phyloP scores from a whole-genome alignment of 345 rosid genomes.

The Populus simonii region DNA sequence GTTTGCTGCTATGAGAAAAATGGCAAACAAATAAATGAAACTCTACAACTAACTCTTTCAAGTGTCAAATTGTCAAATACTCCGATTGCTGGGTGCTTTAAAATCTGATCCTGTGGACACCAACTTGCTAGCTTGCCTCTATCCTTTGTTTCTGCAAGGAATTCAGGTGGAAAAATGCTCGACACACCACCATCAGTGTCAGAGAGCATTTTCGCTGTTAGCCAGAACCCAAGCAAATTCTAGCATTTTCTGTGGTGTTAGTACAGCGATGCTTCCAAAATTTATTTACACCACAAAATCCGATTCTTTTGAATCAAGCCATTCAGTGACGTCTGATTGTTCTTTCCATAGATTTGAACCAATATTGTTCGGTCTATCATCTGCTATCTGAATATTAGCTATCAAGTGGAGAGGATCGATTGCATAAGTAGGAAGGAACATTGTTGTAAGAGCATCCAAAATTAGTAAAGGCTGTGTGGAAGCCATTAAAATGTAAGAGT shows the following conservation, averaged over 20 bases:
- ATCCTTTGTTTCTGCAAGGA: background rate
- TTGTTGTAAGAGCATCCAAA: no score
- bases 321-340: background rate
- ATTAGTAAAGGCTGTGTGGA: constrained; percentile 16
- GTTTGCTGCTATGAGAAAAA: background rate
- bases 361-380: no score
- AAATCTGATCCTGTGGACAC: constrained; percentile 2
- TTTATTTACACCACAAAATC: background rate
- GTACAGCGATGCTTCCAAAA: background rate
- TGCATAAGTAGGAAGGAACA: no score
- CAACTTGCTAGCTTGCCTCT: background rate
- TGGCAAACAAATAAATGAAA: constrained; percentile 4
- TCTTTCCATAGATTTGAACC: constrained; percentile 9
- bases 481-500: constrained; percentile 27
- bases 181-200: background rate
- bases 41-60: background rate
- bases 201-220: background rate
- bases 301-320: constrained; percentile 1
- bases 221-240: constrained; percentile 3
- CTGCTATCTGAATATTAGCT: no score
- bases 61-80: background rate
- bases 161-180: background rate
- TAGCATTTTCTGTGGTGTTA: background rate
- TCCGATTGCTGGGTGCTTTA: background rate
- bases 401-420: no score